Conservation (phyloP, 2,329 filamentous ascomycete genomes). For the Verruconis gallopava region DNA sequence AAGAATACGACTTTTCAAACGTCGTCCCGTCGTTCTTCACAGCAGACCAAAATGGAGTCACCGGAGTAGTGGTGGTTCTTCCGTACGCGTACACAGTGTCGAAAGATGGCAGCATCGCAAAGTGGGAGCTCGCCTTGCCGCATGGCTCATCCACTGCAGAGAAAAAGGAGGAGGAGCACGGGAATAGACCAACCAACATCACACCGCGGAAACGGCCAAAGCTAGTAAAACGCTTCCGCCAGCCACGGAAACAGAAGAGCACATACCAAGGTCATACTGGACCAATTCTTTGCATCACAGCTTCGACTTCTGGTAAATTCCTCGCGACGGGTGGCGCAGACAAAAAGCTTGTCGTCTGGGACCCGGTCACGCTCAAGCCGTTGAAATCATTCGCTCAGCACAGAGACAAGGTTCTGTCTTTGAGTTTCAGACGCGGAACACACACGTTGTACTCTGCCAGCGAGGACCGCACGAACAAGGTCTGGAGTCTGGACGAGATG, state of each 20-base stretch:
- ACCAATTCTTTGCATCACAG: conserved; percentile 70
- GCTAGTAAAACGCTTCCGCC: conserved; percentile 29
- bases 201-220: conserved; percentile 50
- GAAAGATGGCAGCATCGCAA: conserved; percentile 72
- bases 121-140: conserved; percentile 73
- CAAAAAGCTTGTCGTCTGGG: conserved; percentile 75
- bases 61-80: conserved; percentile 63
- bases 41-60: conserved; percentile 65
- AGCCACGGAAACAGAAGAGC: conserved; percentile 32
- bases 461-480: conserved; percentile 85
- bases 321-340: conserved; percentile 84
- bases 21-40: conserved; percentile 62
- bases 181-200: conserved; percentile 19
- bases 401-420: conserved; percentile 69
- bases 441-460: conserved; percentile 90
- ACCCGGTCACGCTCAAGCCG: conserved; percentile 62
- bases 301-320: conserved; percentile 79
- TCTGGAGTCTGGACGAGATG: conserved; percentile 63
- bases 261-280: conserved; percentile 59
- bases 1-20: conserved; percentile 54
- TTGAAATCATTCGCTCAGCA: conserved; percentile 80
- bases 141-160: conserved; percentile 23
- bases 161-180: too few relatives aligned
- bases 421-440: conserved; percentile 73
- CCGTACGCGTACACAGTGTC: conserved; percentile 81